Base-by-base conservation (phyloP, 2,329 filamentous ascomycete genomes). In the Botrytis porri region DNA sequence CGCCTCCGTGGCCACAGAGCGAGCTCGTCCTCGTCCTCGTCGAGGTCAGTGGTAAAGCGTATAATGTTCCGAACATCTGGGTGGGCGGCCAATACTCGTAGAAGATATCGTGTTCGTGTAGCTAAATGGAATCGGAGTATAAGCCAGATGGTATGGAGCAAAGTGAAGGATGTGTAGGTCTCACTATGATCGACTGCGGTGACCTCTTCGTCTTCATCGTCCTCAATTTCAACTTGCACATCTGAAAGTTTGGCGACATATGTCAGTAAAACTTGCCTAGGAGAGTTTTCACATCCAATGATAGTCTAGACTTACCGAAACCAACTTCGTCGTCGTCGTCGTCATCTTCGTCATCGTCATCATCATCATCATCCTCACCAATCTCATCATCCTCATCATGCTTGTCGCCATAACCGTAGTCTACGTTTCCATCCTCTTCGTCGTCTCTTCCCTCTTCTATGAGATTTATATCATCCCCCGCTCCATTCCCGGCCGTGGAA, bases 1-100 rank as follows among this genome's bases (percentile, higher is more conserved):
- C 86, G 83, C 64, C 86, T 83, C 48, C 85, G 81, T 59, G 85
- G 82, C 77, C 85, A 84, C 67, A 85, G 82, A 66, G 83, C 81
- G 45, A 73, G 16, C 18, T 73, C 66, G 16, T 74, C 71, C 18
- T 73, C 66, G 16, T 74, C 71, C 51, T 77, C 77, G 22, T 76
- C 76, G 29, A 76, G 75, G 16, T 75, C 71, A 54, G 75, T 74
- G 22, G 76, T 75, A 54, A 73, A 69, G 32, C 74, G 69, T 35
- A 71, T 51, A 20, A 65, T 51, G 22, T 25, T 43, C 62, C 29
- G 45, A 66, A 65, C 70, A 63, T 77, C 73, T 18, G 73, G 60
- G 16, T 66, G 51, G 41, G 73, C 69, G 51, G 74, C 74, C 57
- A 80, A 73, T 35, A 80, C 45, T 12, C 75, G 75, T 60, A 78